Evolutionary conservation across 2,329 filamentous ascomycete genomes (phyloP).

Genomic region (Sarocladiaceae sp.): DNA sequence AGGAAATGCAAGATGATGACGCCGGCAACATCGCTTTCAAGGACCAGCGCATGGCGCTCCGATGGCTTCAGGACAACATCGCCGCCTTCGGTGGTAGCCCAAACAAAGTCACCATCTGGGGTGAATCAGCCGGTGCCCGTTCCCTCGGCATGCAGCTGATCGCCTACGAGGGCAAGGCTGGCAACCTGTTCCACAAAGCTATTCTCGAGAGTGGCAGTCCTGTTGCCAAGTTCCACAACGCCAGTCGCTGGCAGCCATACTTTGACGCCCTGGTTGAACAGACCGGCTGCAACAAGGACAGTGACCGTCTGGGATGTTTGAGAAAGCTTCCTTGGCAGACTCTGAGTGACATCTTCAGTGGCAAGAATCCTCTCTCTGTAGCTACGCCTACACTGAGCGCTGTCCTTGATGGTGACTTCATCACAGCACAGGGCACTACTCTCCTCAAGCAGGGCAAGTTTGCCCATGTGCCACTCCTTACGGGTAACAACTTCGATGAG

Average conservation of each 20-base stretch:
- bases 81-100: constrained; percentile 42
- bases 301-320: constrained; percentile 21
- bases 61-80: constrained; percentile 52
- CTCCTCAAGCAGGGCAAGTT: constrained; percentile 54
- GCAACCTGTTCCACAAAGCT: constrained; percentile 48
- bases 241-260: constrained; percentile 14
- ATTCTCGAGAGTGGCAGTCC: constrained; percentile 49
- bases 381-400: constrained; percentile 16
- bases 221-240: constrained; percentile 35
- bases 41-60: constrained; percentile 44
- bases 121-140: constrained; percentile 39
- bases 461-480: constrained; percentile 57
- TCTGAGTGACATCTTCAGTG: constrained; percentile 20
- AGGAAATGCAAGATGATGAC: constrained; percentile 35
- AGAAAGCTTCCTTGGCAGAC: constrained; percentile 20
- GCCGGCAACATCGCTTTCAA: constrained; percentile 45
- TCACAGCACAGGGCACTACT: constrained; percentile 34
- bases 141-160: constrained; percentile 45
- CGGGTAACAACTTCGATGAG: constrained; percentile 61
- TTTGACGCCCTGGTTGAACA: constrained; percentile 18
- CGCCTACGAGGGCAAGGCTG: constrained; percentile 51
- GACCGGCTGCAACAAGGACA: constrained; percentile 14
- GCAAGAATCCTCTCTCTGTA: constrained; percentile 10
- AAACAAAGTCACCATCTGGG: constrained; percentile 42
- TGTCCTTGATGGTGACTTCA: constrained; percentile 29